Conservation (phyloP, 2,329 filamentous ascomycete species). For the Neoarthrinium moseri region DNA sequence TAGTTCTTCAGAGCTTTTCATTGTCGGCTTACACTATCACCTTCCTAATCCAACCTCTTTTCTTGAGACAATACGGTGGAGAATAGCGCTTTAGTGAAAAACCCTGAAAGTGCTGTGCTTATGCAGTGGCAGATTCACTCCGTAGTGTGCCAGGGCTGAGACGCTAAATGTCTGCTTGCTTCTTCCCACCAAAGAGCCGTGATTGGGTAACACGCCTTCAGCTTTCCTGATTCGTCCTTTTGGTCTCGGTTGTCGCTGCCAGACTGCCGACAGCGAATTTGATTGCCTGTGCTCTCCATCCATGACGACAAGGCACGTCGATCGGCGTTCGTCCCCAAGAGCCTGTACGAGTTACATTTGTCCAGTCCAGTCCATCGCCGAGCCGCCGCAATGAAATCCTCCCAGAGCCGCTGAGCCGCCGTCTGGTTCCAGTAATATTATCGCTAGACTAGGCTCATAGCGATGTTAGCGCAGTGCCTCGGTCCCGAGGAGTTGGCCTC, state of each 20-base stretch:
- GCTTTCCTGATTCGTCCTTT: neutral
- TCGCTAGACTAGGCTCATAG: neutral
- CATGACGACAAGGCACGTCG: constrained; percentile 4
- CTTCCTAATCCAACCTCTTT: no score
- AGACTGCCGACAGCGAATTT: constrained; percentile 1
- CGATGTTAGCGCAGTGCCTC: neutral
- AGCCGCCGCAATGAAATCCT: neutral
- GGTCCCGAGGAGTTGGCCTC: constrained; percentile 2
- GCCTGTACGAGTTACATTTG: neutral
- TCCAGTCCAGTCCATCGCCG: neutral
- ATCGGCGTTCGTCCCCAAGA: constrained; percentile 1
- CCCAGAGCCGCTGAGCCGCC: neutral
- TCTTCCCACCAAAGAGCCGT: neutral
- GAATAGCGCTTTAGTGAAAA: no score
- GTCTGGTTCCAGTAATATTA: neutral
- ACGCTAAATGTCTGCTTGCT: neutral
- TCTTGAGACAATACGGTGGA: no score
- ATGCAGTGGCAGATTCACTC: neutral
- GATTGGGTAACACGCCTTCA: constrained; percentile 1
- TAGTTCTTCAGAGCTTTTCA: no score
- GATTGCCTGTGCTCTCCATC: constrained; percentile 1
- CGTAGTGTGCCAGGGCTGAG: neutral
- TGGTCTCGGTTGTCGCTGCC: constrained; percentile 6
- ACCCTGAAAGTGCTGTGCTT: neutral
- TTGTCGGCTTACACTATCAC: no score